Conservation (phyloP, 202 grass and related monocot species). For the Cymbopogon flexuosus region DNA sequence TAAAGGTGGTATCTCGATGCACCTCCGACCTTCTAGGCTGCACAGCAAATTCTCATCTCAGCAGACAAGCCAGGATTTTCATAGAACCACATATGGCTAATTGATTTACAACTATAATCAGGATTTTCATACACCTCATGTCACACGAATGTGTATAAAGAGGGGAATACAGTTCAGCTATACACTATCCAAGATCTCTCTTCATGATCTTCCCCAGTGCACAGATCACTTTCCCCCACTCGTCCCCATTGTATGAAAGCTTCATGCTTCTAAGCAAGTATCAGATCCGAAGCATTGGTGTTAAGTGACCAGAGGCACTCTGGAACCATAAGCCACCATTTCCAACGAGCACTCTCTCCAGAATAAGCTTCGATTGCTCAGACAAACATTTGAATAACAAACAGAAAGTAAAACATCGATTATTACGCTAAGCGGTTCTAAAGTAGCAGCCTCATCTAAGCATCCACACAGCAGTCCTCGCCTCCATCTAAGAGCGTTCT, state of each 20-base stretch:
- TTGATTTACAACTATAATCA: background rate
- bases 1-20: background rate
- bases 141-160: background rate
- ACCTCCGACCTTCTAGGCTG: background rate
- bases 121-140: background rate
- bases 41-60: background rate
- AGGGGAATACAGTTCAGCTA: background rate
- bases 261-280: constrained; percentile 1
- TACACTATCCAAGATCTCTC: background rate
- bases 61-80: background rate
- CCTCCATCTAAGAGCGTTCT: background rate
- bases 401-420: background rate
- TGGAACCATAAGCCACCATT: background rate
- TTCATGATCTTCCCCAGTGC: background rate
- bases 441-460: background rate
- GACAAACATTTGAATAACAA: background rate
- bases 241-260: background rate
- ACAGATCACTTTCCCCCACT: background rate
- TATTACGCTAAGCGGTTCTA: background rate
- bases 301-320: background rate
- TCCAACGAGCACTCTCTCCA: background rate
- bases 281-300: background rate
- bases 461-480: background rate
- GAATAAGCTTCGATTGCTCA: constrained; percentile 1
- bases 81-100: background rate